Conservation (phyloP, 2,329 filamentous ascomycete species). For the Ilyonectria sp. region DNA sequence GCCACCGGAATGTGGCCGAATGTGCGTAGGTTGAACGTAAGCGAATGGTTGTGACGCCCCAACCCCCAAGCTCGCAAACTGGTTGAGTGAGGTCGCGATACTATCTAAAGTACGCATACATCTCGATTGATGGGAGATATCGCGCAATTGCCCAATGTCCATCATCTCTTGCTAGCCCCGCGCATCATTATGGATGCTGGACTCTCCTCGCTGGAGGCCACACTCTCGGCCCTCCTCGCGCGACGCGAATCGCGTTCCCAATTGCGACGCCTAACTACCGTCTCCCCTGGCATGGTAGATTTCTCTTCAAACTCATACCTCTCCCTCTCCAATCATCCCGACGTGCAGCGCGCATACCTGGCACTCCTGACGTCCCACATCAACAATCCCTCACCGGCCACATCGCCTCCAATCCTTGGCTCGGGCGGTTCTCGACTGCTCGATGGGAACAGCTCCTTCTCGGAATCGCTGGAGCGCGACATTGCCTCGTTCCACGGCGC, state of each 20-base stretch:
- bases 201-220: slow-evolving; percentile 46
- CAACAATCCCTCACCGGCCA: slow-evolving; percentile 23
- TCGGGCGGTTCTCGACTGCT: slow-evolving; percentile 69
- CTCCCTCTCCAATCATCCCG: slow-evolving; percentile 72
- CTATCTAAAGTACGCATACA: background rate
- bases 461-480: slow-evolving; percentile 61
- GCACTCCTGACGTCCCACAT: slow-evolving; percentile 47
- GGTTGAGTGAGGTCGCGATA: background rate
- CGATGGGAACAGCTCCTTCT: slow-evolving; percentile 64
- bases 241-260: slow-evolving; percentile 52
- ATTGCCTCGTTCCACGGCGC: slow-evolving; percentile 66
- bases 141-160: background rate
- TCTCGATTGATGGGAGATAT: background rate
- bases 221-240: slow-evolving; percentile 46
- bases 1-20: slow-evolving; percentile 9
- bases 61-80: background rate
- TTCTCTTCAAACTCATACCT: slow-evolving; percentile 87
- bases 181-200: slow-evolving; percentile 28
- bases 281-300: slow-evolving; percentile 79
- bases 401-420: slow-evolving; percentile 54
- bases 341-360: slow-evolving; percentile 76
- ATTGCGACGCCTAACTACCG: slow-evolving; percentile 65
- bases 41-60: background rate
- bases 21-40: background rate
- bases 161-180: background rate